phyloP scores from a whole-genome alignment of 768 basidiomycete species.

The Ramaria sp. region DNA sequence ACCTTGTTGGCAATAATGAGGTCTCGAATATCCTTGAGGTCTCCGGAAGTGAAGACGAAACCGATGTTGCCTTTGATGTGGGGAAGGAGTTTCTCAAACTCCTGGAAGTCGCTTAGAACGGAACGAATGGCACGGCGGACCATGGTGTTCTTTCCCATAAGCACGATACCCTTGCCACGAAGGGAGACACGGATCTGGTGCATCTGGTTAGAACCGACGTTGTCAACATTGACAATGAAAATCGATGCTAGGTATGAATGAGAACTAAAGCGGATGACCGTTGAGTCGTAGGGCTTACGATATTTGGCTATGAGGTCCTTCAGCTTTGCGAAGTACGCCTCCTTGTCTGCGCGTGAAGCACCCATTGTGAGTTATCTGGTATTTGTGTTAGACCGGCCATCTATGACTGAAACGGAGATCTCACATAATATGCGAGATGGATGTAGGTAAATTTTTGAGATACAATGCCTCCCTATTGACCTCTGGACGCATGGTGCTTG shows the following conservation, averaged over 20 bases:
- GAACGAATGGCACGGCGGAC: constrained; percentile 94
- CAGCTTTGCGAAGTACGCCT: constrained; percentile 85
- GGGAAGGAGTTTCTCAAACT: constrained; percentile 94
- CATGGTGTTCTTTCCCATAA: constrained; percentile 99
- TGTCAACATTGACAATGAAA: constrained; percentile 99
- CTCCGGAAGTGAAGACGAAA: constrained; percentile 87
- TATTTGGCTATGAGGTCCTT: constrained; percentile 86
- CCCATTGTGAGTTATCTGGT: constrained; percentile 56
- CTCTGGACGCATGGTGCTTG: constrained; percentile 38
- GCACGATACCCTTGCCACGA: constrained; percentile 90
- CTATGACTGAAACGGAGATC: neutral
- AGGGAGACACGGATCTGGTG: constrained; percentile 94
- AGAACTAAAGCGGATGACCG: neutral
- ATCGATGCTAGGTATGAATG: constrained; percentile 64
- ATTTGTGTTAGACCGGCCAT: neutral
- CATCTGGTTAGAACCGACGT: constrained; percentile 99
- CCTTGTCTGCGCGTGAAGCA: constrained; percentile 83
- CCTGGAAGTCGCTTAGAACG: constrained; percentile 81
- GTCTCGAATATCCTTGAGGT: constrained; percentile 92
- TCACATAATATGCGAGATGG: constrained; percentile 8
- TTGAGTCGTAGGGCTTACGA: constrained; percentile 44
- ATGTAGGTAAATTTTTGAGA: constrained; percentile 15
- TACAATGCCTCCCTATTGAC: constrained; percentile 87
- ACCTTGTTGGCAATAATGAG: constrained; percentile 96
- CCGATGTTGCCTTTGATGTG: constrained; percentile 97